phyloP scores from a whole-genome alignment of 768 basidiomycete genomes.

The Lentinula detonsa region DNA sequence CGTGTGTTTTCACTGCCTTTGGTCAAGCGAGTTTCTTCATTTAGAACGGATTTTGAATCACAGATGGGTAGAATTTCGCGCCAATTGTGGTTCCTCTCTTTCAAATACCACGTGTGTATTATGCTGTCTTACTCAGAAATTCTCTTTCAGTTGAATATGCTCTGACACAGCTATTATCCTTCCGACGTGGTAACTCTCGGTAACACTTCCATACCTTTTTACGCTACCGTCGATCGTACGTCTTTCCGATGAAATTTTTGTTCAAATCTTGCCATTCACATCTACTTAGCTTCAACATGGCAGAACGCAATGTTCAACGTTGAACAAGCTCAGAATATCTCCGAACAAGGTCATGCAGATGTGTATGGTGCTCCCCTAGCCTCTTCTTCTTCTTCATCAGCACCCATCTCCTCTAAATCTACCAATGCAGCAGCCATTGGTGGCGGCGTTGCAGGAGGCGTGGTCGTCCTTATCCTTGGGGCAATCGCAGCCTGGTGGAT shows the following conservation, averaged over 20 bases:
- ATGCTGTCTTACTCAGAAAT: neutral
- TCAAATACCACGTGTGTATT: neutral
- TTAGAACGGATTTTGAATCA: neutral
- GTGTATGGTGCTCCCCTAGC: neutral
- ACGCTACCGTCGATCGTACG: constrained; percentile 19
- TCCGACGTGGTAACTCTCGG: constrained; percentile 22
- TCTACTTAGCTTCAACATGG: constrained; percentile 30
- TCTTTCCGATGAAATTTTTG: neutral
- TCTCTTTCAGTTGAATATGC: neutral
- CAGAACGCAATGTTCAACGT: constrained; percentile 19
- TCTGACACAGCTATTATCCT: constrained; percentile 32
- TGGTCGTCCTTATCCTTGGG: neutral
- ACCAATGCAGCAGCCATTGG: neutral
- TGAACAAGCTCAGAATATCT: constrained; percentile 21
- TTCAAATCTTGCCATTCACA: neutral
- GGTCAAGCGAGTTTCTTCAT: neutral
- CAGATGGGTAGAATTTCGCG: constrained; percentile 18
- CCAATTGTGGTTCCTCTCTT: constrained; percentile 6
- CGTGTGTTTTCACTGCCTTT: constrained; percentile 9
- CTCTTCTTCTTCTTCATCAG: neutral
- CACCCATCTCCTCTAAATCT: neutral
- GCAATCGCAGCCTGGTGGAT: neutral
- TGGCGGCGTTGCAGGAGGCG: neutral
- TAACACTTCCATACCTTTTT: constrained; percentile 35
- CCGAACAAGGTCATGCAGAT: constrained; percentile 14